phyloP scores from a whole-genome alignment of 202 grass and related monocot species.

The Setaria viridis region DNA sequence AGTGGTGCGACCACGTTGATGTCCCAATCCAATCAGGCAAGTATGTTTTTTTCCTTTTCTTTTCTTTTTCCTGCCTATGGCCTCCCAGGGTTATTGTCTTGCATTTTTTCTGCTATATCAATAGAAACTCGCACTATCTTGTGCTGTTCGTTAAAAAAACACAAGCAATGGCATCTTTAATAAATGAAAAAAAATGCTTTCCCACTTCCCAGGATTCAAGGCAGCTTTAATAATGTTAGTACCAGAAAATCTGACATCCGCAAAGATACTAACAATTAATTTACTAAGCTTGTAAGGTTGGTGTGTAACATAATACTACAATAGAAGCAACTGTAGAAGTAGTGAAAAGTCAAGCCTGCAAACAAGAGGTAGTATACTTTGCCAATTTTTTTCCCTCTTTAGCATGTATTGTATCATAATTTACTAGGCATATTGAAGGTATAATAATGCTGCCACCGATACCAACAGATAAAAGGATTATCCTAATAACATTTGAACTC shows the following conservation, averaged over 20 bases:
- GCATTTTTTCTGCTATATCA: too few relatives aligned
- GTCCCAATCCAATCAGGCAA: too few relatives aligned
- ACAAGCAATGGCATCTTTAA: neutral
- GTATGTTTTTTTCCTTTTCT: too few relatives aligned
- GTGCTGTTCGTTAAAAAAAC: too few relatives aligned
- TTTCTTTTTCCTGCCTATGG: too few relatives aligned
- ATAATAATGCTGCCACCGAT: neutral
- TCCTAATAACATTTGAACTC: neutral
- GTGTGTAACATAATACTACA: conserved; percentile 12
- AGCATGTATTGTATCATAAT: conserved; percentile 1
- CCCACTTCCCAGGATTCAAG: neutral
- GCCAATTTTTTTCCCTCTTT: neutral
- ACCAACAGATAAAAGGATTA: neutral
- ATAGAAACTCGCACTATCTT: too few relatives aligned
- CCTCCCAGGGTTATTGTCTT: too few relatives aligned
- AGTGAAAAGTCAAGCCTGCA: neutral
- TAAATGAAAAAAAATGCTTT: neutral
- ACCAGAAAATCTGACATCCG: too few relatives aligned
- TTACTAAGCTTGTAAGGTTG: neutral
- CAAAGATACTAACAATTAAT: neutral
- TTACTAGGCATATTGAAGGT: conserved; percentile 10
- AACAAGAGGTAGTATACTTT: neutral
- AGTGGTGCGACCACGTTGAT: too few relatives aligned
- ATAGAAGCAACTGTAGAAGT: neutral
- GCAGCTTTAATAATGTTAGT: neutral